phyloP scores from a whole-genome alignment of 2,329 filamentous ascomycete species.

The Byssothecium circinans region DNA sequence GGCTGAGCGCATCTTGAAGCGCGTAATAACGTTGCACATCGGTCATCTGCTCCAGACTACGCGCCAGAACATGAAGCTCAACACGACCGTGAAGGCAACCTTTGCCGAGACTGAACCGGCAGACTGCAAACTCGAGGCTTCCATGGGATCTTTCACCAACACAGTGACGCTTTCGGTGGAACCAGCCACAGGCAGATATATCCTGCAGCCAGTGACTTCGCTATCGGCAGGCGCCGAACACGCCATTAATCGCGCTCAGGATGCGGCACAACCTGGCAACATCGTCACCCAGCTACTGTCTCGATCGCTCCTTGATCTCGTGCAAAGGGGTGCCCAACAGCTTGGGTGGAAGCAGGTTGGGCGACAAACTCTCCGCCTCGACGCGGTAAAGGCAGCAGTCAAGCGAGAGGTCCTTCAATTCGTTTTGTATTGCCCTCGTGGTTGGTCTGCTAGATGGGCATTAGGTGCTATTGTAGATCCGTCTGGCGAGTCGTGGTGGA shows the following conservation, averaged over 20 bases:
- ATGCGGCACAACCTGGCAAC: constrained; percentile 60
- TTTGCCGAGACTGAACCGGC: constrained; percentile 64
- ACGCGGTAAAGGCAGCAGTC: constrained; percentile 62
- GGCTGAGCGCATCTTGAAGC: constrained; percentile 71
- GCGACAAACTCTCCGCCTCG: constrained; percentile 45
- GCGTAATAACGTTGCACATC: constrained; percentile 74
- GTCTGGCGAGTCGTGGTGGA: constrained; percentile 43
- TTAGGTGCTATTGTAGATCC: constrained; percentile 58
- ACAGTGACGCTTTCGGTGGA: constrained; percentile 68
- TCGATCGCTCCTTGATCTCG: constrained; percentile 61
- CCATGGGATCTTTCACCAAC: constrained; percentile 65
- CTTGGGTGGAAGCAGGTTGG: constrained; percentile 63
- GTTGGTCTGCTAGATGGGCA: constrained; percentile 75
- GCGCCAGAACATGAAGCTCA: constrained; percentile 59
- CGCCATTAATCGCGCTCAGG: constrained; percentile 63
- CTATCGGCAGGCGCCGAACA: constrained; percentile 57
- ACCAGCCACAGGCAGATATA: constrained; percentile 74
- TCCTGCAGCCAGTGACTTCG: constrained; percentile 61
- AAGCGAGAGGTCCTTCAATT: constrained; percentile 63
- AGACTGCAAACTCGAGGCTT: constrained; percentile 68
- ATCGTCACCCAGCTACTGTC: constrained; percentile 66
- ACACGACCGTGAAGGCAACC: constrained; percentile 61
- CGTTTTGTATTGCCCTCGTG: constrained; percentile 68
- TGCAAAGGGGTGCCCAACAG: constrained; percentile 62
- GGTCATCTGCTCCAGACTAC: constrained; percentile 67